These are phyloP conservation scores for Trichoderma reesei DNA, from an alignment of 495 filamentous ascomycete genomes.

Conservation along the genomic window DNA sequence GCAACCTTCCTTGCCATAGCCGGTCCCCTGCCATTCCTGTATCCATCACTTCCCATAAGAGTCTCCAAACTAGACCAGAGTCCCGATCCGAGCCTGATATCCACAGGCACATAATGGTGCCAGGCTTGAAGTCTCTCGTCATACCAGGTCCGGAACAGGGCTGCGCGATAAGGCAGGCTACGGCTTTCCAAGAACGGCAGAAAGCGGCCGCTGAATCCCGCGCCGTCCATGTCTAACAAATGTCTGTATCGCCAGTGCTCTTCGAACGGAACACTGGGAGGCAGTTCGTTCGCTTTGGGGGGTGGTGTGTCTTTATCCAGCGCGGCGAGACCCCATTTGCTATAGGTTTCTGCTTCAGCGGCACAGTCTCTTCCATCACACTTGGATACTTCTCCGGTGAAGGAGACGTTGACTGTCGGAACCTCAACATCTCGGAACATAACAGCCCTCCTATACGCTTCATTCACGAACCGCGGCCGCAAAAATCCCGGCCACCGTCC, in stretches of 20 bases:
- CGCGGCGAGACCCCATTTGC: conserved; percentile 23
- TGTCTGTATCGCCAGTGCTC: conserved; percentile 79
- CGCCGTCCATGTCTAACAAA: conserved; percentile 90
- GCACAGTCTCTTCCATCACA: conserved; percentile 3
- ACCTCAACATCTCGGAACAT: conserved; percentile 24
- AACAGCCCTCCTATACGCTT: conserved; percentile 59
- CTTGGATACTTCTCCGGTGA: conserved; percentile 5
- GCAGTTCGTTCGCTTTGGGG: conserved; percentile 74
- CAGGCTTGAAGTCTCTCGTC: conserved; percentile 86
- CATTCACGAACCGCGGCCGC: conserved; percentile 64
- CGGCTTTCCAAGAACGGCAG: conserved; percentile 78
- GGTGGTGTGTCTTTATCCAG: conserved; percentile 50
- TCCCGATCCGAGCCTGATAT: conserved; percentile 70
- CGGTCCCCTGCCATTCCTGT: conserved; percentile 18
- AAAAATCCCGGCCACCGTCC: conserved; percentile 90
- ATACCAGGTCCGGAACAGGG: conserved; percentile 92
- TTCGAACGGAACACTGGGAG: conserved; percentile 82
- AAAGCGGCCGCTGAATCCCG: conserved; percentile 88
- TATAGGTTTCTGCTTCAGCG: conserved; percentile 34
- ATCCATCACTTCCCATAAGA: conserved; percentile 49
- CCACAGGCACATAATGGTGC: conserved; percentile 84
- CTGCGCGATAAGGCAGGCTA: conserved; percentile 81
- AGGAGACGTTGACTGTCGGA: not conserved
- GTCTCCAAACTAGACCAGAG: conserved; percentile 62
- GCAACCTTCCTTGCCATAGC: conserved; percentile 53